Evolutionary conservation across 2,329 filamentous ascomycete species (phyloP).

Genomic region (Alternaria triticimaculans): DNA sequence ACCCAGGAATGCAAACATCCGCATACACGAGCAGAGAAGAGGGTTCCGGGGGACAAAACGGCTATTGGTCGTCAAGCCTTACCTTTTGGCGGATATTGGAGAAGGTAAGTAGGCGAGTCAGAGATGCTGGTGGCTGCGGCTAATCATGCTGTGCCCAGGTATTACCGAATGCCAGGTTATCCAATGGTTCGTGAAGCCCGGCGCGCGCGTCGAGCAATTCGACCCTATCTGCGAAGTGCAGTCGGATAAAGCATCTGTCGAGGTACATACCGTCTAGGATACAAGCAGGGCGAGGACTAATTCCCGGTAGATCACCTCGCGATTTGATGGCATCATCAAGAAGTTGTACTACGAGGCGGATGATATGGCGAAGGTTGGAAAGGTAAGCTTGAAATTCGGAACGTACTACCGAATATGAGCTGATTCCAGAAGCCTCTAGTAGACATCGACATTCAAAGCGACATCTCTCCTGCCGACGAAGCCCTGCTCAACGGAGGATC

Average conservation of each 20-base stretch:
- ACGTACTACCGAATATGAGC: not conserved
- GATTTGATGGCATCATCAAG: slow-evolving; percentile 94
- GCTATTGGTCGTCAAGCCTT: slow-evolving; percentile 71
- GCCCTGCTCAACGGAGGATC: slow-evolving; percentile 47
- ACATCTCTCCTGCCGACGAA: slow-evolving; percentile 68
- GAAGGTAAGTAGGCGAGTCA: slow-evolving; percentile 65
- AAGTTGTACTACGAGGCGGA: slow-evolving; percentile 95
- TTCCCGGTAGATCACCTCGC: slow-evolving; percentile 80
- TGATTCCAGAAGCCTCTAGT: slow-evolving; percentile 71
- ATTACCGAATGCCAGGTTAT: slow-evolving; percentile 99
- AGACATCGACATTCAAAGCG: slow-evolving; percentile 90
- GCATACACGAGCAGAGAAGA: slow-evolving; percentile 35
- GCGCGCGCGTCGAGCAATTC: slow-evolving; percentile 95
- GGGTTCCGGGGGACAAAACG: slow-evolving; percentile 49
- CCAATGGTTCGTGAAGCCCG: slow-evolving; percentile 98
- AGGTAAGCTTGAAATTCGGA: slow-evolving; percentile 46
- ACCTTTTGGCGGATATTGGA: slow-evolving; percentile 83
- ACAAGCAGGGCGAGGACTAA: slow-evolving; percentile 10
- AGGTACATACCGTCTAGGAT: slow-evolving; percentile 48
- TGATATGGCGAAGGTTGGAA: slow-evolving; percentile 94
- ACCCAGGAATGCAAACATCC: slow-evolving; percentile 27
- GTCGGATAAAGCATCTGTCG: slow-evolving; percentile 86
- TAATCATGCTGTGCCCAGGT: slow-evolving; percentile 59
- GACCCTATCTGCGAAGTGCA: slow-evolving; percentile 97
- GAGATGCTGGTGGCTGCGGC: not conserved